Evolutionary conservation across 257 asterid genomes (phyloP).

Genomic region (Euphrasia confusa): DNA sequence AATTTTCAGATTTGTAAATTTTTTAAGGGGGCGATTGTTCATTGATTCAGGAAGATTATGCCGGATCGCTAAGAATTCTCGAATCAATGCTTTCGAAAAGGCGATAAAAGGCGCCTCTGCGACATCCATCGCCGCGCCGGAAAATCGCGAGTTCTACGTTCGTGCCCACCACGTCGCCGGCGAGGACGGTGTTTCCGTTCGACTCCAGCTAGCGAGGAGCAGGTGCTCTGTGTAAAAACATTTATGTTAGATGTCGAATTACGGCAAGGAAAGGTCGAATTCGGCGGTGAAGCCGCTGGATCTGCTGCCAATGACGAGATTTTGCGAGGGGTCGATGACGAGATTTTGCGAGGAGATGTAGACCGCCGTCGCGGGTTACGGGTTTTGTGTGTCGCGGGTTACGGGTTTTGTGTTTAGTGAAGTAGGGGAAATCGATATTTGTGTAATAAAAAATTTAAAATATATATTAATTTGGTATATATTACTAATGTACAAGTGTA

Average conservation of each 20-base stretch:
- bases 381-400: no score
- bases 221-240: slow-evolving; percentile 54
- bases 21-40: background rate
- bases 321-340: slow-evolving; percentile 31
- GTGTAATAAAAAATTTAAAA: no score
- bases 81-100: slow-evolving; percentile 67
- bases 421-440: no score
- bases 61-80: slow-evolving; percentile 98
- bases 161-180: background rate
- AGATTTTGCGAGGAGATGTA: slow-evolving; percentile 32
- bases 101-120: slow-evolving; percentile 56
- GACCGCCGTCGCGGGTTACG: background rate
- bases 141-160: slow-evolving; percentile 31
- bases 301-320: slow-evolving; percentile 35
- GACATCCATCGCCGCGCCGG: slow-evolving; percentile 90
- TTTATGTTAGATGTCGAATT: slow-evolving; percentile 57
- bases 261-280: background rate
- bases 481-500: no score
- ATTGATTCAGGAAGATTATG: slow-evolving; percentile 61
- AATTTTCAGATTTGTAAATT: background rate
- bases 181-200: slow-evolving; percentile 39
- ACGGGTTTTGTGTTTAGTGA: no score
- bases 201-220: slow-evolving; percentile 87
- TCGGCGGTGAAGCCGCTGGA: slow-evolving; percentile 40
- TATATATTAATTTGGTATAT: no score